These are phyloP conservation scores for Coccomyxa subellipsoidea DNA, from an alignment of 163 green algal species.

Conservation along the genomic window DNA sequence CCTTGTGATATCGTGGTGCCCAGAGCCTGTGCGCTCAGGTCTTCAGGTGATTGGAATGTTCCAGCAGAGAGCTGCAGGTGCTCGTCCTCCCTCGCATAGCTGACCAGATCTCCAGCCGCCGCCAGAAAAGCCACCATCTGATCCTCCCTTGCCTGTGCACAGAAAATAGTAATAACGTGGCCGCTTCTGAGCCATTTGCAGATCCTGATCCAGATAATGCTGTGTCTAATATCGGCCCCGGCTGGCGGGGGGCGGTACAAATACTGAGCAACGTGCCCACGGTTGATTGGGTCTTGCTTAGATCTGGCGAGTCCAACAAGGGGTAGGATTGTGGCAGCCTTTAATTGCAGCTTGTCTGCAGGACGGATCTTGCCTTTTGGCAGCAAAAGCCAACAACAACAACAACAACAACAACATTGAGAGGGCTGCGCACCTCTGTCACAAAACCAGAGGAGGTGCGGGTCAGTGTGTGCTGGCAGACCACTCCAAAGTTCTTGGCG, in stretches of 20 bases:
- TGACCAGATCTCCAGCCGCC: neutral
- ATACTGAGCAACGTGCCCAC: too few species aligned
- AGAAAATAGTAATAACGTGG: neutral
- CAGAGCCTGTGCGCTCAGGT: neutral
- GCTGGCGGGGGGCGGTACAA: too few species aligned
- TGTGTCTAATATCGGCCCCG: too few species aligned
- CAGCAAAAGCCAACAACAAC: neutral
- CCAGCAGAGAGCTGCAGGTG: neutral
- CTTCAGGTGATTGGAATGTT: neutral
- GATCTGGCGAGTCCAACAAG: too few species aligned
- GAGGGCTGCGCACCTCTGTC: neutral
- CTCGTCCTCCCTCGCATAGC: conserved; percentile 8
- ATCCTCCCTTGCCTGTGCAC: conserved; percentile 2
- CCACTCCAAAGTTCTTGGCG: neutral
- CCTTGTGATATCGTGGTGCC: neutral
- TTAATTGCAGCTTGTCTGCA: too few species aligned
- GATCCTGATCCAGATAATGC: too few species aligned
- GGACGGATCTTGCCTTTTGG: too few species aligned
- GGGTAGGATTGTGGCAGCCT: too few species aligned
- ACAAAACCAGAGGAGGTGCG: neutral
- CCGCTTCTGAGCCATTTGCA: too few species aligned
- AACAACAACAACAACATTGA: neutral
- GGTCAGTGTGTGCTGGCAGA: neutral
- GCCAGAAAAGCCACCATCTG: neutral
- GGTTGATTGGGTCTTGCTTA: too few species aligned